Conservation (phyloP, 441 rosid genomes). For the Syzygium syzygioides region DNA sequence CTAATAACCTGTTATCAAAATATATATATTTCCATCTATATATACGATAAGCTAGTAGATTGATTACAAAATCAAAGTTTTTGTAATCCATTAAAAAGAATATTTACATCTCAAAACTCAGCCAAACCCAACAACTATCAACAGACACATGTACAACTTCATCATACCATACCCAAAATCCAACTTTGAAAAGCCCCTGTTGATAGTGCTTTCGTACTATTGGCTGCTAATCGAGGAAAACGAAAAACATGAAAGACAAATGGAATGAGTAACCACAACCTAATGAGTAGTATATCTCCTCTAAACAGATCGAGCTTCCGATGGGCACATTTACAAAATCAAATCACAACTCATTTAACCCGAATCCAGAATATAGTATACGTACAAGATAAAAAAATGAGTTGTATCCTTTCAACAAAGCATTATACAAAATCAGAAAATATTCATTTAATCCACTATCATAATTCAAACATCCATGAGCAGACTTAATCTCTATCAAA, state of each 20-base stretch:
- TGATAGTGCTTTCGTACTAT: fast-evolving
- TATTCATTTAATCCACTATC: background rate
- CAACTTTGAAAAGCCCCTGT: background rate
- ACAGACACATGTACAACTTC: too few species aligned
- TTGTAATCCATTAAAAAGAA: too few species aligned
- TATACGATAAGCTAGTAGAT: too few species aligned
- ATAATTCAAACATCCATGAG: background rate
- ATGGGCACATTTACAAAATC: background rate
- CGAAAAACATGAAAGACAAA: too few species aligned
- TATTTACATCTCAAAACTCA: too few species aligned
- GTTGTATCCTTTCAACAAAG: fast-evolving
- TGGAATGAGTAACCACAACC: background rate
- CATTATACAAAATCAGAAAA: background rate
- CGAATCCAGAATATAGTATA: background rate
- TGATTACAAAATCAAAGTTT: background rate
- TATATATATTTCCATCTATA: too few species aligned
- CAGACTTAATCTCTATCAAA: background rate
- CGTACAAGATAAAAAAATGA: background rate
- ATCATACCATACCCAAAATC: background rate
- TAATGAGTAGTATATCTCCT: fast-evolving
- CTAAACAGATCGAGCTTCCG: fast-evolving
- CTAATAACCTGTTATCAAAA: background rate
- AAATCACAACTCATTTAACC: background rate
- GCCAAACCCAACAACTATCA: background rate
- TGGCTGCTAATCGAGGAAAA: fast-evolving